Conservation (phyloP, 2,329 filamentous ascomycete genomes). For the Tolypocladium endophyticum region DNA sequence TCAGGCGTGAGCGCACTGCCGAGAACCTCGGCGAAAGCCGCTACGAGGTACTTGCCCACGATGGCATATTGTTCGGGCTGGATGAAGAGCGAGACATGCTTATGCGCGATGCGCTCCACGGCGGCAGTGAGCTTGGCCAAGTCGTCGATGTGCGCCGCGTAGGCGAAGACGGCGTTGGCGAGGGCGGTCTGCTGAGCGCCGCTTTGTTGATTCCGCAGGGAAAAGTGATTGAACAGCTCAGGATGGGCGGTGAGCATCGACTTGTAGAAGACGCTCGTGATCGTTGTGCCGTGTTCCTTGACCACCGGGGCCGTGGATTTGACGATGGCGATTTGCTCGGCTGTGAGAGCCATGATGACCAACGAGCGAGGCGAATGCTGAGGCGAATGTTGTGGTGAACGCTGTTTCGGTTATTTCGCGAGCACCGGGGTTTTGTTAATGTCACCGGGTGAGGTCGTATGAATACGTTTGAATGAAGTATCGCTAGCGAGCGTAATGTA, state of each 20-base stretch:
- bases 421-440: neutral
- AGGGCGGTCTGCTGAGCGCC: slow-evolving; percentile 61
- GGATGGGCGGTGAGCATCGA: slow-evolving; percentile 57
- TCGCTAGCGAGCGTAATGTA: neutral
- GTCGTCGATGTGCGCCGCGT: slow-evolving; percentile 63
- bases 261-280: slow-evolving; percentile 64
- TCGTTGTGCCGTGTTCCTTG: slow-evolving; percentile 53
- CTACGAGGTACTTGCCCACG: slow-evolving; percentile 58
- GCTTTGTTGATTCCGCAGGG: slow-evolving; percentile 55
- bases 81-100: slow-evolving; percentile 64
- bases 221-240: slow-evolving; percentile 60
- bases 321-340: slow-evolving; percentile 57
- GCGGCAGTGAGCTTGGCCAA: slow-evolving; percentile 45
- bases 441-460: neutral
- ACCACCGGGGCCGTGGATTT: slow-evolving; percentile 69
- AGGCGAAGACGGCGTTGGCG: slow-evolving; percentile 58
- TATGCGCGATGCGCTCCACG: slow-evolving; percentile 63
- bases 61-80: slow-evolving; percentile 58
- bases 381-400: neutral
- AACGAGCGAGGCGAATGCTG: too few relatives aligned
- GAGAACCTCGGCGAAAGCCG: slow-evolving; percentile 56
- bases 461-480: too few relatives aligned
- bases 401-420: neutral
- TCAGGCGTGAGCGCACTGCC: slow-evolving; percentile 56
- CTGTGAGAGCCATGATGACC: slow-evolving; percentile 39